phyloP scores from a whole-genome alignment of 192 early-diverging fungal species.

The Backusella parvicylindrica region DNA sequence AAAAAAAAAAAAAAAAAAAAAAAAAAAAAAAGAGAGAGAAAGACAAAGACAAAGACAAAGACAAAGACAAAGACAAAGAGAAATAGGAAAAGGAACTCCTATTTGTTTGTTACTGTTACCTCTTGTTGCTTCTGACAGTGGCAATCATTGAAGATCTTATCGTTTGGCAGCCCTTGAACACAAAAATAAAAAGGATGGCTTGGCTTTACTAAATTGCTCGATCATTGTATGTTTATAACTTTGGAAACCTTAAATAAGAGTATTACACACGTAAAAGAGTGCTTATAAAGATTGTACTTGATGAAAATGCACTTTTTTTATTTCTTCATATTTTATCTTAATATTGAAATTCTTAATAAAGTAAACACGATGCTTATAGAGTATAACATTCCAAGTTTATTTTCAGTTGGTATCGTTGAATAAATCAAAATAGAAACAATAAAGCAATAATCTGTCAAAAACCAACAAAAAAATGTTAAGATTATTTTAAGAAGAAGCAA shows the following conservation, averaged over 20 bases:
- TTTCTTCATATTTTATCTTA: not conserved
- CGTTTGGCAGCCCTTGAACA: not conserved
- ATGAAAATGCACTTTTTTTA: not conserved
- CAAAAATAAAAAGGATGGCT: not conserved
- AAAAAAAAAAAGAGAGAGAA: no score
- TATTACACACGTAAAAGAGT: not conserved
- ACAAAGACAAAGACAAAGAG: no score
- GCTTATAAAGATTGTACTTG: not conserved
- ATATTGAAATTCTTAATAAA: not conserved
- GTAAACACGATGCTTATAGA: not conserved
- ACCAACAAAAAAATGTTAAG: not conserved
- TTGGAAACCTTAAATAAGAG: not conserved
- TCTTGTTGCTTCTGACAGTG: not conserved
- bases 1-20: no score
- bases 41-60: no score
- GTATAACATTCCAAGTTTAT: not conserved
- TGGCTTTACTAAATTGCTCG: not conserved
- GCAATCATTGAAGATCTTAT: not conserved
- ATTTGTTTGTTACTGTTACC: not conserved
- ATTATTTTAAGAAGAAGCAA: not conserved
- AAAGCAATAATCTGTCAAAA: not conserved
- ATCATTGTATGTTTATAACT: not conserved
- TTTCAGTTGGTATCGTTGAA: not conserved
- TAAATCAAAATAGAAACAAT: not conserved
- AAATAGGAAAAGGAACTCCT: no score